Evolutionary conservation across 805 yeast genomes (phyloP).

Genomic region (Metschnikowia colocasiae): DNA sequence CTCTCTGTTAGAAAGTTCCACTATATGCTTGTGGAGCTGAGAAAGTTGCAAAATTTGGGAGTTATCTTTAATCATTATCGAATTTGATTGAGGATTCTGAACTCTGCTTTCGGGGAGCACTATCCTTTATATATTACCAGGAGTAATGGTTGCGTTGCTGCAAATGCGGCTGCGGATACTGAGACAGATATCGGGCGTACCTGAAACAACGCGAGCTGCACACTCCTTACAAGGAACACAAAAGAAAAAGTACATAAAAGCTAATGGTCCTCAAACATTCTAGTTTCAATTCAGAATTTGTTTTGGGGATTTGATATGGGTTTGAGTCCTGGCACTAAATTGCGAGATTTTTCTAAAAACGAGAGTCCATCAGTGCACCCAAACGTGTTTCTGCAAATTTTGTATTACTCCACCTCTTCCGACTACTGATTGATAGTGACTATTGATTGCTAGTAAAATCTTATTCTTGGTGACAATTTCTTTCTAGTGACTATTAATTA

Average conservation of each 20-base stretch:
- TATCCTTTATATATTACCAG: not conserved
- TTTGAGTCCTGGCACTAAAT: too few species aligned
- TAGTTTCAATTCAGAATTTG: not conserved
- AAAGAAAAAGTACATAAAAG: not conserved
- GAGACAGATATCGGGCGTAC: not conserved
- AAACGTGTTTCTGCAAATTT: too few species aligned
- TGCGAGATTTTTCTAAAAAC: too few species aligned
- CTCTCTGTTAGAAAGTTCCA: not conserved
- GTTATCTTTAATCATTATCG: constrained; percentile 1
- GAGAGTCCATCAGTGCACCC: too few species aligned
- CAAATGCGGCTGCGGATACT: constrained; percentile 2
- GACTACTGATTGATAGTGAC: too few species aligned
- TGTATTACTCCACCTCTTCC: too few species aligned
- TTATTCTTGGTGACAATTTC: too few species aligned
- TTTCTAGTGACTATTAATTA: not conserved
- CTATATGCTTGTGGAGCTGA: not conserved
- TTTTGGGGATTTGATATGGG: too few species aligned
- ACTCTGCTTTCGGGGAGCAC: not conserved
- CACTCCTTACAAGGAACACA: not conserved
- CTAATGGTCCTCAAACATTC: not conserved
- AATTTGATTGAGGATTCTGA: too few species aligned
- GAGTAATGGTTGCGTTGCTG: not conserved
- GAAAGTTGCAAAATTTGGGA: constrained; percentile 1
- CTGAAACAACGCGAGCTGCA: constrained; percentile 2
- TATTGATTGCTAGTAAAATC: too few species aligned